Base-by-base conservation (phyloP, 805 yeast species). In the Kodamaea lidongshanica region DNA sequence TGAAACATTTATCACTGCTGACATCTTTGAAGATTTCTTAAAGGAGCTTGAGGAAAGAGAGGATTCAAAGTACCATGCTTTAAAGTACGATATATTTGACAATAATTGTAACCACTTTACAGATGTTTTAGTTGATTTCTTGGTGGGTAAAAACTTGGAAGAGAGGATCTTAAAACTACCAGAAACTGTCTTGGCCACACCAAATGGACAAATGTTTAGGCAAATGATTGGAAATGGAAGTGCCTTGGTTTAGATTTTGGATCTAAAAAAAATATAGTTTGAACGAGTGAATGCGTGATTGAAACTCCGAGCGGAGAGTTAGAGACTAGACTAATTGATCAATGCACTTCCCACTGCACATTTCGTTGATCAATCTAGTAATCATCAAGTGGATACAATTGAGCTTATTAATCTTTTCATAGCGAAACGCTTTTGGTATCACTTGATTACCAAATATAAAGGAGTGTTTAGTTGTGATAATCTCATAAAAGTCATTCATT, bases 81-180 rank as follows among this genome's bases (percentile, higher is more conserved):
- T 56, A 6, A 58, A 52, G 21, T 78, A 78, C 53, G 74, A 75
- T 40, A 50, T 78, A 35, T 74, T 78, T 35, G 65, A 66, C 31
- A 77, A 77, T 51, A 78, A 78, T 45, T 78, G 86, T 52, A 78
- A 78, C 52, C 79, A 79, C 52, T 77, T 79, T 53, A 65, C 79
- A 12, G 69, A 77, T 41, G 75, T 68, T 25, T 45, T 72, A 33
- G 44, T 72, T 23, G 75, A 77, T 42, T 77, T 78, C 38, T 51
- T 77, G 35, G 75, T 71, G 14, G 81, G 78, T 5, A 56, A 59
- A 34, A 64, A 57, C 29, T 58, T 79, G 22, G 85, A 82, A 8
- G 61, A 59, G 12, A 56, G 70, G 29, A 77, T 78, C 13, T 48
- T 65, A 22, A 49, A 58, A 12, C 58, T 77, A 12, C 84, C 86